A percentile compares a stretch with the other conserved stretches of the same genome.
Conservation (phyloP, 148 eudicot genomes). For the Rhododendron kiyosumense region DNA sequence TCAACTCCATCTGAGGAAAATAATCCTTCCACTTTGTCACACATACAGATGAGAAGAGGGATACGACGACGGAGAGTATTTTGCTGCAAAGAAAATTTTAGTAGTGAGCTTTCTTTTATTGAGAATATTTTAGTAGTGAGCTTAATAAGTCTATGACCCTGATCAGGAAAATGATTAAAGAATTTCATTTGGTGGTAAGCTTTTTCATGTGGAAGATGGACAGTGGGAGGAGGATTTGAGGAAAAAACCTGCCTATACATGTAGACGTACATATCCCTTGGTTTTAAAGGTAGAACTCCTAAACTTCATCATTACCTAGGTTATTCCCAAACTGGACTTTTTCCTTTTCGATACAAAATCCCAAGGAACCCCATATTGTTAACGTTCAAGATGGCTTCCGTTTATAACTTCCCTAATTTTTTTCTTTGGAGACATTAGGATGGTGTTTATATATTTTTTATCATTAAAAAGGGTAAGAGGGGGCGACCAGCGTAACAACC, state of each 20-base stretch:
- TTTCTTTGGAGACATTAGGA: background rate
- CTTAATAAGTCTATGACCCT: background rate
- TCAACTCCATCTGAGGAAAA: constrained; percentile 57
- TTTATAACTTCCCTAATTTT: background rate
- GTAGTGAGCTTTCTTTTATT: background rate
- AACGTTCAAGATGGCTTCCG: background rate
- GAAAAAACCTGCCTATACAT: background rate
- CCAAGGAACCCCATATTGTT: background rate
- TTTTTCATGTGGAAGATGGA: background rate
- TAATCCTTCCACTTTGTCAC: constrained; percentile 66
- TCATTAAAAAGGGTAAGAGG: too few relatives aligned
- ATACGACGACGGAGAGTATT: constrained; percentile 66
- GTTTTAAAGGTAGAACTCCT: background rate
- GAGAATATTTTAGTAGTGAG: constrained; percentile 9
- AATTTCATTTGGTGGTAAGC: background rate
- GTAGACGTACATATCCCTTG: background rate
- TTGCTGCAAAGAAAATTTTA: constrained; percentile 56
- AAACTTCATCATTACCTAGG: background rate
- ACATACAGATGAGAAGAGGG: constrained; percentile 69
- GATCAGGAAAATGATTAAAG: constrained; percentile 1
- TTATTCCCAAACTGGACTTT: background rate
- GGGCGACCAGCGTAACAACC: too few relatives aligned
- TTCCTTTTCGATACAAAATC: background rate
- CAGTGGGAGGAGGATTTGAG: background rate
- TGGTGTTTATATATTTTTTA: too few relatives aligned